Percentiles rank a stretch among this genome's conserved stretches.
Evolutionary conservation across 2,329 filamentous ascomycete genomes (phyloP).

Genomic region (Penicillium sp.): DNA sequence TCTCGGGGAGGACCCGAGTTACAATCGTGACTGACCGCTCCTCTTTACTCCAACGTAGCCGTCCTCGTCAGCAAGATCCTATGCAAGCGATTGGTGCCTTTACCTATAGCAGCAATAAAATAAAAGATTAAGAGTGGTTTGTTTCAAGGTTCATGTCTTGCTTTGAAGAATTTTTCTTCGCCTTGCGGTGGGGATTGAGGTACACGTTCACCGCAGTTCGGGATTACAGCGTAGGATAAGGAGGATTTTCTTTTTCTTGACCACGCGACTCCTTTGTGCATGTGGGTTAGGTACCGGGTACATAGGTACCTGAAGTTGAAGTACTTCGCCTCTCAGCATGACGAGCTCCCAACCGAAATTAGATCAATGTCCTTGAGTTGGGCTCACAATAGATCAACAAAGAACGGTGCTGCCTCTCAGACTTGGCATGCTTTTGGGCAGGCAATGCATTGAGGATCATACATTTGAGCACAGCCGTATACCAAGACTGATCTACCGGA

Average conservation of each 20-base stretch:
- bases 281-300: neutral
- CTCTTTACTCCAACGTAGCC: conserved; percentile 4
- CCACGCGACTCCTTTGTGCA: conserved; percentile 6
- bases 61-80: neutral
- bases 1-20: conserved; percentile 1
- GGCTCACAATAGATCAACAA: neutral
- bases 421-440: conserved; percentile 14
- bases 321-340: conserved; percentile 1
- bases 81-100: neutral
- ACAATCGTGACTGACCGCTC: conserved; percentile 17
- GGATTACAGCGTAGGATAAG: conserved; percentile 6
- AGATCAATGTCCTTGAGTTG: neutral
- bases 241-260: neutral
- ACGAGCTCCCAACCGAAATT: neutral
- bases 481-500: conserved; percentile 16
- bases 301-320: neutral
- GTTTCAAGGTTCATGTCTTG: neutral
- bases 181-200: neutral
- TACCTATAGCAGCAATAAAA: neutral
- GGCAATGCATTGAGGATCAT: conserved; percentile 15
- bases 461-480: conserved; percentile 1
- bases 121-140: neutral
- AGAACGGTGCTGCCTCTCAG: conserved; percentile 6
- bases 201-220: conserved; percentile 13
- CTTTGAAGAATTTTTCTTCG: neutral